phyloP scores from a whole-genome alignment of 371 early-diverging fungal species.

The Rhizopus microsporus region DNA sequence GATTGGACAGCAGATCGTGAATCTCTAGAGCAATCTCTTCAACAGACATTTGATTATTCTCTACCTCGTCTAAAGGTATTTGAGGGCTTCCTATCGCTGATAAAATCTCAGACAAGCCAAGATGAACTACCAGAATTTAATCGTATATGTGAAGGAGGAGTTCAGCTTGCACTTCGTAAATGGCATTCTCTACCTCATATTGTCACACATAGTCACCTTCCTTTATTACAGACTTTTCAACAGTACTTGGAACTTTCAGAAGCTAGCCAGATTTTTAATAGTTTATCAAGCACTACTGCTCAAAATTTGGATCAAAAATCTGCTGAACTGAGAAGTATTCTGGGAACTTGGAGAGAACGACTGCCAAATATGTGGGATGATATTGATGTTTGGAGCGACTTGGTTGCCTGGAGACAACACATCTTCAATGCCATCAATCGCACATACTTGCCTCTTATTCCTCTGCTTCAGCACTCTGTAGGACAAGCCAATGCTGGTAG shows the following conservation, averaged over 20 bases:
- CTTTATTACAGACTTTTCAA: conserved; percentile 90
- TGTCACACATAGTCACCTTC: conserved; percentile 85
- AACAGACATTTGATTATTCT: conserved; percentile 58
- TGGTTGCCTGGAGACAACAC: conserved; percentile 98
- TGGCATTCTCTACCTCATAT: conserved; percentile 88
- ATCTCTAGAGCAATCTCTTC: conserved; percentile 62
- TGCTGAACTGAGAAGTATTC: conserved; percentile 86
- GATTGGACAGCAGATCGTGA: conserved; percentile 90
- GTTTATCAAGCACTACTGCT: conserved; percentile 73
- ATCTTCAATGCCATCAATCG: conserved; percentile 95
- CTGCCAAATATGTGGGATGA: conserved; percentile 97
- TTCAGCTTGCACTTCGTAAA: conserved; percentile 80
- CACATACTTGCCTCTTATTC: conserved; percentile 87
- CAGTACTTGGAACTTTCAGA: conserved; percentile 94
- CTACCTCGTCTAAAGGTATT: conserved; percentile 83
- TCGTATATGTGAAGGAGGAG: conserved; percentile 84
- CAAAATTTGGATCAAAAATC: conserved; percentile 83
- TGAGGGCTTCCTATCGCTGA: conserved; percentile 82
- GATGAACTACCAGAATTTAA: conserved; percentile 71
- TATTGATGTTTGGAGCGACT: conserved; percentile 97
- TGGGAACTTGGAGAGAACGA: conserved; percentile 97
- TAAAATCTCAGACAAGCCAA: conserved; percentile 70
- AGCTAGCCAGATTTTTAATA: conserved; percentile 84
- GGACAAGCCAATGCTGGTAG: conserved; percentile 54
- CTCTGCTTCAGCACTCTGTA: conserved; percentile 56